Conservation (phyloP, 2,329 filamentous ascomycete genomes). For the Colletotrichum nymphaeae region DNA sequence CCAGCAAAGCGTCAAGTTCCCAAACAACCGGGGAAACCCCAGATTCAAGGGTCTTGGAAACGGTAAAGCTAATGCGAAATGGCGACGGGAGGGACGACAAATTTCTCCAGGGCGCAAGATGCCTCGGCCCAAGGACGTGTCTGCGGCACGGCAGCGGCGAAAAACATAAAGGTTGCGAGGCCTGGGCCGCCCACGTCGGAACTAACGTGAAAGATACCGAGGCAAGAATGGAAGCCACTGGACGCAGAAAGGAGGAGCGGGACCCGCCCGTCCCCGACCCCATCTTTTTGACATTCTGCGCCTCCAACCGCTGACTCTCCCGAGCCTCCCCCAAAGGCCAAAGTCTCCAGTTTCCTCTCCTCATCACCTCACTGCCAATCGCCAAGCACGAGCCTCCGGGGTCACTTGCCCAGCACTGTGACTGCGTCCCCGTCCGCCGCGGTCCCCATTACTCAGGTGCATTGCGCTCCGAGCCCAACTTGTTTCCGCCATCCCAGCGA, state of each 20-base stretch:
- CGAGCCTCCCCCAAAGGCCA: not conserved
- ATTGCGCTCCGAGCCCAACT: constrained; percentile 16
- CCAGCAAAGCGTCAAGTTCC: not conserved
- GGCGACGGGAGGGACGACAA: not conserved
- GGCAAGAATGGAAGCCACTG: constrained; percentile 6
- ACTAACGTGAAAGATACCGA: constrained; percentile 11
- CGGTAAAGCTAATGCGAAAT: too few species aligned
- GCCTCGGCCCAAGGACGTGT: constrained; percentile 6
- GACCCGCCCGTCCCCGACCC: constrained; percentile 12
- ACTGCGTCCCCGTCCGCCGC: constrained; percentile 13
- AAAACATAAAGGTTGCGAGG: not conserved
- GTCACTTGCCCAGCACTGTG: constrained; percentile 16
- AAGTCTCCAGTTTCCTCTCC: constrained; percentile 2
- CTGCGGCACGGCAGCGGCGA: constrained; percentile 1
- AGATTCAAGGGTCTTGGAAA: not conserved
- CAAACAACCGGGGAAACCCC: not conserved
- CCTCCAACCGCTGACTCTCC: not conserved
- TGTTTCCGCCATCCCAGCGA: constrained; percentile 18
- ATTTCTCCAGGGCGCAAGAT: constrained; percentile 5
- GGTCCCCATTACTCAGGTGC: constrained; percentile 8
- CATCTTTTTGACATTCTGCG: constrained; percentile 24
- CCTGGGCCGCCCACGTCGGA: not conserved
- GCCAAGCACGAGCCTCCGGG: constrained; percentile 19
- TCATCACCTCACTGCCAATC: not conserved
- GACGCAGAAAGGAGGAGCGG: not conserved